Evolutionary conservation across 148 eudicot species (phyloP), one percentile per base, ranked within the genome.

Genomic region (Rhododendron ovatum): DNA sequence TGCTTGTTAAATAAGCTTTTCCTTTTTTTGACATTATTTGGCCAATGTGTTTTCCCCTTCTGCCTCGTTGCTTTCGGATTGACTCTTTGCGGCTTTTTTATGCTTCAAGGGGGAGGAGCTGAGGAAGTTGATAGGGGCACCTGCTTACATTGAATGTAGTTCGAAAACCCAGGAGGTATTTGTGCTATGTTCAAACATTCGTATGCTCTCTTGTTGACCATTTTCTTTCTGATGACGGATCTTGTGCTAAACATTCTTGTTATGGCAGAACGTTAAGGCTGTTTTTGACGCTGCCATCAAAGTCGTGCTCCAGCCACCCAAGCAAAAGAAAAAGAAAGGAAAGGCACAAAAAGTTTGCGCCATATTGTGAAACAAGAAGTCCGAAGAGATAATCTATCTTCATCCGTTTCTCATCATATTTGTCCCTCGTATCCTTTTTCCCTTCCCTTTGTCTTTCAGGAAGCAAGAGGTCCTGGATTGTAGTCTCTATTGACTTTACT

Each of bases 271-370:
- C 84, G 95, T 97, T 43, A 97, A 97, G 92, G 92, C 86, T 80
- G 99, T 97, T 55, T 97, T 97, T 84, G 99, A 97, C 82, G 98
- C 95, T 84, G 99, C 99, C 79, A 96, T 96, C 83, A 96, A 96
- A 90, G 99, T 95, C 63, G 99, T 95, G 86, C 98, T 96, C 84
- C 95, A 92, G 86, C 99, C 99, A 41, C 99, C 99, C 18, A 96
- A 93, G 90, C 87, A 91, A 88, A 94, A 96, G 99, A 96, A 96
- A 87, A 96, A 96, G 98, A 96, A 96, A 90, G 90, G 96, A 8
- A 94, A 91, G 87, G 91, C 91, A 69, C 98, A 94, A 85, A 96
- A 93, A 87, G 98, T 92, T 75, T 96, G 99, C 91, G 91, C 98
- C 59, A 96, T 96, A 90, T 92, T 96, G 95, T 96, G 90, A 95